Percentiles rank a stretch among this genome's conserved stretches.
These are phyloP conservation scores for Syncephalastrum monosporum DNA, from an alignment of 371 early-diverging fungal species.

Conservation along the genomic window DNA sequence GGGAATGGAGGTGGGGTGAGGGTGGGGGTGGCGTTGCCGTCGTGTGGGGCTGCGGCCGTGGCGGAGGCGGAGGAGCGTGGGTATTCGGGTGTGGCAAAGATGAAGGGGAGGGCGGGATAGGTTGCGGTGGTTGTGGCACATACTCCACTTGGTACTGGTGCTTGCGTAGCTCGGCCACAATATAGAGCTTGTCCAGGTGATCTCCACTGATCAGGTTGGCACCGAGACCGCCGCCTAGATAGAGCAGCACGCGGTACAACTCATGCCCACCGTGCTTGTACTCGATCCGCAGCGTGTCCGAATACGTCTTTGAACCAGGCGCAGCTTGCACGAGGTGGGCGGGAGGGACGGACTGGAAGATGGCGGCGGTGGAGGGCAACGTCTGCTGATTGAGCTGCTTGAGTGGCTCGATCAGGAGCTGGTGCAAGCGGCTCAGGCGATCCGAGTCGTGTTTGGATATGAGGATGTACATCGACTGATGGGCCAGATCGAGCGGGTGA, in stretches of 20 bases:
- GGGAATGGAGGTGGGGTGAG: neutral
- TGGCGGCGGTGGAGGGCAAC: constrained; percentile 19
- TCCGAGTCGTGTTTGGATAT: constrained; percentile 35
- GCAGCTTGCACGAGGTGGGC: constrained; percentile 24
- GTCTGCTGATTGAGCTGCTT: constrained; percentile 16
- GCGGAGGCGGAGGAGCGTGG: neutral
- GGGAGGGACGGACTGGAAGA: constrained; percentile 37
- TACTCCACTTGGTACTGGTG: constrained; percentile 14
- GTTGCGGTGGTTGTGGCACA: too few species aligned
- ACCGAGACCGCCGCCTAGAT: constrained; percentile 52
- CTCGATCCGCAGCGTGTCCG: constrained; percentile 43
- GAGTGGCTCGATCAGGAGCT: constrained; percentile 28
- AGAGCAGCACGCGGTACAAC: constrained; percentile 38
- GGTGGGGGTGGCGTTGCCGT: neutral
- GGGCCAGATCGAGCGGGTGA: constrained; percentile 50
- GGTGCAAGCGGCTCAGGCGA: constrained; percentile 38
- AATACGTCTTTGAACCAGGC: constrained; percentile 30
- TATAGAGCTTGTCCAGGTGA: constrained; percentile 15
- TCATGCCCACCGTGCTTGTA: constrained; percentile 39
- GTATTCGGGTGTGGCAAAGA: neutral
- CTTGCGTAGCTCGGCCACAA: constrained; percentile 24
- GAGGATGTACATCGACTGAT: constrained; percentile 47
- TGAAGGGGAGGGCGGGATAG: too few species aligned
- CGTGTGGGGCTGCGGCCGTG: neutral
- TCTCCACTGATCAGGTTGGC: too few species aligned